Conservation (phyloP, 2,329 filamentous ascomycete species). For the Alternaria consortialis region DNA sequence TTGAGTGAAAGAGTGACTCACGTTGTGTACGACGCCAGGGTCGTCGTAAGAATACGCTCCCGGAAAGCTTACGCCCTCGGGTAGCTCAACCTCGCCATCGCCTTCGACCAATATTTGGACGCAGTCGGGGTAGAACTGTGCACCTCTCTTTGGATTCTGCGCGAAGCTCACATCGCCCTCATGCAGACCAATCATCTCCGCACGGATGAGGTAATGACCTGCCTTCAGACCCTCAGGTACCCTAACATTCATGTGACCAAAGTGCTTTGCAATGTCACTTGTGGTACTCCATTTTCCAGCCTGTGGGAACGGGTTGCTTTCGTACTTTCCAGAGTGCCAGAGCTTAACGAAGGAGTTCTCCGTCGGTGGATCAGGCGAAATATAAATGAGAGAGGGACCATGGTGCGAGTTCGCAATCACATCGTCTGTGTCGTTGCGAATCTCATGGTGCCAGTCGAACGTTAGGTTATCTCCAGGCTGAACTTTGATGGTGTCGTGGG, state of each 20-base stretch:
- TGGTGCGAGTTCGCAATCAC: constrained; percentile 37
- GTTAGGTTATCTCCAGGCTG: constrained; percentile 52
- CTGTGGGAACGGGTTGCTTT: constrained; percentile 41
- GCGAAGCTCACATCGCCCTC: constrained; percentile 46
- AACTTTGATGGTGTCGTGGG: constrained; percentile 48
- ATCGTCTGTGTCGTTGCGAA: constrained; percentile 48
- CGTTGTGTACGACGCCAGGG: constrained; percentile 50
- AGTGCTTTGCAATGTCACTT: constrained; percentile 32
- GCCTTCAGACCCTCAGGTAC: constrained; percentile 49
- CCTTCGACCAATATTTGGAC: constrained; percentile 53
- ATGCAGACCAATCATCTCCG: constrained; percentile 57
- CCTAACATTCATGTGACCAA: constrained; percentile 40
- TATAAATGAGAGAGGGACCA: constrained; percentile 53
- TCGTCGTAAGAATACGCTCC: constrained; percentile 51
- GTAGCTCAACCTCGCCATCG: constrained; percentile 39
- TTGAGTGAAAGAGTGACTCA: constrained; percentile 17
- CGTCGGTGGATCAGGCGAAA: constrained; percentile 51
- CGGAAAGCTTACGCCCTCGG: constrained; percentile 56
- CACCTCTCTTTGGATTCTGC: constrained; percentile 37
- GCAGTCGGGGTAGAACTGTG: constrained; percentile 57
- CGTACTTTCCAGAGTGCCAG: constrained; percentile 51
- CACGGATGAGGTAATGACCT: constrained; percentile 54
- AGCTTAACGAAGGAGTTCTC: constrained; percentile 54
- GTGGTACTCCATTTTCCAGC: constrained; percentile 49
- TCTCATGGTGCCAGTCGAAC: constrained; percentile 53